Conservation (phyloP, 371 early-diverging fungal genomes). For the Mortierella sp. region DNA sequence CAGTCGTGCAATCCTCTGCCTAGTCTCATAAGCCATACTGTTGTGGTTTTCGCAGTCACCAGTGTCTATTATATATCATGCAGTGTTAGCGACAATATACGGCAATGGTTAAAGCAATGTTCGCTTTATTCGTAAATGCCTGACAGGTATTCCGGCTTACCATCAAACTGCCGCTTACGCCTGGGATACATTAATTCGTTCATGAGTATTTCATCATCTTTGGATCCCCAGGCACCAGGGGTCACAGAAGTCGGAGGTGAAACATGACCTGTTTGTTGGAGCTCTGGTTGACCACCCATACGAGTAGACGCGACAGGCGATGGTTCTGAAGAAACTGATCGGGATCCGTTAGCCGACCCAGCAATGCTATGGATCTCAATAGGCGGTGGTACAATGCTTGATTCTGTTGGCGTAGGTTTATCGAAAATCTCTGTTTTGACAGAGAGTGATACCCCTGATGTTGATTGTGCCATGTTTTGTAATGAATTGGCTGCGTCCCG, state of each 20-base stretch:
- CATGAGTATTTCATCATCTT: constrained; percentile 27
- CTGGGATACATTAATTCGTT: constrained; percentile 32
- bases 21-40: constrained; percentile 33
- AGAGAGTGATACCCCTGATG: constrained; percentile 8
- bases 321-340: constrained; percentile 26
- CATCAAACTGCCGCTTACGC: constrained; percentile 50
- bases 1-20: constrained; percentile 48
- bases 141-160: constrained; percentile 21
- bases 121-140: constrained; percentile 3
- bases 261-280: background rate
- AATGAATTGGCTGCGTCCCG: constrained; percentile 34
- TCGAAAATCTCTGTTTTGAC: constrained; percentile 49
- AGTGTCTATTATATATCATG: constrained; percentile 26
- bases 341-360: constrained; percentile 25
- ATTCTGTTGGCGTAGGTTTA: constrained; percentile 16
- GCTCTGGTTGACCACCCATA: constrained; percentile 28
- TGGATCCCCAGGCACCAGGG: constrained; percentile 9
- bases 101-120: background rate
- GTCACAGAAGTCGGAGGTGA: constrained; percentile 20
- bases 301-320: constrained; percentile 35
- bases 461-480: constrained; percentile 29
- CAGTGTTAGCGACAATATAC: constrained; percentile 5
- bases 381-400: background rate
- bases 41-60: constrained; percentile 28
- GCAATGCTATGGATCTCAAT: constrained; percentile 23